Evolutionary conservation across 768 basidiomycete species (phyloP).

Genomic region (Amanita brunnescens): DNA sequence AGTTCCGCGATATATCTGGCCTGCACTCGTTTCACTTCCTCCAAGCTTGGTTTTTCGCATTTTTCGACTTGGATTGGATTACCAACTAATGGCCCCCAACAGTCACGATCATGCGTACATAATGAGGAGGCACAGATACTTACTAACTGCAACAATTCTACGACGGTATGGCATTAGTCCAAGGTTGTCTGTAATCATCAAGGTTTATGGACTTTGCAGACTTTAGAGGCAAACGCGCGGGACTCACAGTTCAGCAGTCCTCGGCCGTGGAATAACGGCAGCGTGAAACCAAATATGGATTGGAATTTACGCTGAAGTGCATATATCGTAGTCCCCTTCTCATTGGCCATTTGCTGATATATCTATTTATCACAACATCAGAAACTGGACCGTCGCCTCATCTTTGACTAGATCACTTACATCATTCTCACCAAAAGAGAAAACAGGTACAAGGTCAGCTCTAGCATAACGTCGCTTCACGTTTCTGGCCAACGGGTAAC

Average conservation of each 20-base stretch:
- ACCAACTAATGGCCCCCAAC: slow-evolving; percentile 58
- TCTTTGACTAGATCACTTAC: slow-evolving; percentile 42
- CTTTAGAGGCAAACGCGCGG: too few species aligned
- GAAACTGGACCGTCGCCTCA: neutral
- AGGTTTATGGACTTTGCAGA: neutral
- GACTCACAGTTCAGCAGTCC: slow-evolving; percentile 86
- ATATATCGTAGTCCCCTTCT: slow-evolving; percentile 84
- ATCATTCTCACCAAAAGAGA: slow-evolving; percentile 98
- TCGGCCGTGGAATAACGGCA: slow-evolving; percentile 95
- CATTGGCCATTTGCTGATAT: slow-evolving; percentile 94
- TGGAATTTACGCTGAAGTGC: slow-evolving; percentile 88
- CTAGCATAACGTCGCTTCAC: slow-evolving; percentile 28
- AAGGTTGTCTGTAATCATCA: slow-evolving; percentile 60
- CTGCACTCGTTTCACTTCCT: slow-evolving; percentile 75
- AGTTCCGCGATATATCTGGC: slow-evolving; percentile 87
- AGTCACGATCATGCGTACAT: neutral
- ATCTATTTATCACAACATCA: slow-evolving; percentile 44
- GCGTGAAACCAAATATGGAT: slow-evolving; percentile 86
- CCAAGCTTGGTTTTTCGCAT: slow-evolving; percentile 72
- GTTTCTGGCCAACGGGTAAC: neutral
- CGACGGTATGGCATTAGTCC: slow-evolving; percentile 95
- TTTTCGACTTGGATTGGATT: slow-evolving; percentile 76
- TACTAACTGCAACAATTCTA: slow-evolving; percentile 92
- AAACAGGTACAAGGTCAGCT: slow-evolving; percentile 94
- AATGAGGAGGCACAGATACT: slow-evolving; percentile 28